These are phyloP conservation scores for Acanthamoeba culbertsoni DNA, from an alignment of 208 protist species.

Conservation along the genomic window DNA sequence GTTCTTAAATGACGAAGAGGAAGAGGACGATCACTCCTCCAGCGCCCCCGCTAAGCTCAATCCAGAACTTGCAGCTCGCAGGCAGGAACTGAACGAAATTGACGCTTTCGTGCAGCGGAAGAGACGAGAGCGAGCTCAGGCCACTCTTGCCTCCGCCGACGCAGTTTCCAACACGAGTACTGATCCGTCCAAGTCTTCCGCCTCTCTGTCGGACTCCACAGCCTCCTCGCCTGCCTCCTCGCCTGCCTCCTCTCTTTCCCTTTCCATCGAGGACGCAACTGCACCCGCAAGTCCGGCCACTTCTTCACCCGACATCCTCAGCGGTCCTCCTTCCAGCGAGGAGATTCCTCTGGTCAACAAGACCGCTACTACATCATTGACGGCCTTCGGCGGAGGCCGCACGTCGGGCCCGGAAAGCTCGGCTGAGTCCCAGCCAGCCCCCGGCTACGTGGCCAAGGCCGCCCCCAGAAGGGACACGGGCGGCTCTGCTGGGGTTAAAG, in stretches of 20 bases:
- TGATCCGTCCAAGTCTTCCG: neutral
- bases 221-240: neutral
- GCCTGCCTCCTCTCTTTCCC: neutral
- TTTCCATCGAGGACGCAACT: neutral
- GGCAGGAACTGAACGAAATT: slow-evolving; percentile 2
- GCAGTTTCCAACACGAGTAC: neutral
- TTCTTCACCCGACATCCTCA: too few species aligned
- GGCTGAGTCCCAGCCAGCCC: too few species aligned
- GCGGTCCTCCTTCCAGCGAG: too few species aligned
- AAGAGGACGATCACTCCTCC: neutral
- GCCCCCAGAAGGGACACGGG: neutral
- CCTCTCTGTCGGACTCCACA: neutral
- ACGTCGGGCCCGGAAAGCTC: too few species aligned
- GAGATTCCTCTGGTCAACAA: too few species aligned
- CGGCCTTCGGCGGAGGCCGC: too few species aligned
- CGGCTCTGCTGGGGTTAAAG: neutral
- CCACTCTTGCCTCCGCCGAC: neutral
- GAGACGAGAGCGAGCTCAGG: neutral
- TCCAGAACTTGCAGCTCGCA: neutral
- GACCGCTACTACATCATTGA: too few species aligned
- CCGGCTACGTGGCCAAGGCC: neutral
- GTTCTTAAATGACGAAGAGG: slow-evolving; percentile 43
- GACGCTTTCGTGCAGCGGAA: slow-evolving; percentile 3
- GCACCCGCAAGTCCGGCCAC: neutral
- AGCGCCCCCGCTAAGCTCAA: neutral